Evolutionary conservation across 352 stramenopile species (phyloP).

Genomic region (Globisporangium iwayamae): DNA sequence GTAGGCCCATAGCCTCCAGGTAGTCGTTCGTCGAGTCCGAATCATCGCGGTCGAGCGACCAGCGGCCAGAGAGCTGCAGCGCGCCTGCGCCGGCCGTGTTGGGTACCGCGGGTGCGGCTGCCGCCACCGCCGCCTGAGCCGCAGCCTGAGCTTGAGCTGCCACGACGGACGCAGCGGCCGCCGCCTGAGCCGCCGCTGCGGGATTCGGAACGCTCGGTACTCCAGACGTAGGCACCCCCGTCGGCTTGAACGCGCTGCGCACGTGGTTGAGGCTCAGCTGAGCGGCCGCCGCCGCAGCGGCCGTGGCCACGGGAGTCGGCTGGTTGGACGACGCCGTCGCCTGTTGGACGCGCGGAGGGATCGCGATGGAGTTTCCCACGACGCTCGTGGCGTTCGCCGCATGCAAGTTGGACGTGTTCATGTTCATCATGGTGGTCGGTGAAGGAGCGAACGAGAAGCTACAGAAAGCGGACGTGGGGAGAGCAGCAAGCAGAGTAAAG

Average conservation of each 20-base stretch:
- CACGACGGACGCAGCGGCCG: conserved; percentile 18
- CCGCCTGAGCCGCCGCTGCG: not conserved
- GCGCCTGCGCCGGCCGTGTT: conserved; percentile 75
- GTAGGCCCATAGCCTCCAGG: conserved; percentile 77
- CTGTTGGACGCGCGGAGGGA: conserved; percentile 37
- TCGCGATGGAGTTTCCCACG: conserved; percentile 74
- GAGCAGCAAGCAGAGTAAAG: not conserved
- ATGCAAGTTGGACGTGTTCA: conserved; percentile 69
- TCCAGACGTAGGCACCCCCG: conserved; percentile 21
- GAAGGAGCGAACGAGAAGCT: not conserved
- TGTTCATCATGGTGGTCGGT: conserved; percentile 21
- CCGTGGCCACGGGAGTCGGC: conserved; percentile 26
- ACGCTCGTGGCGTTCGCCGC: conserved; percentile 78
- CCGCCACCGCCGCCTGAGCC: conserved; percentile 18
- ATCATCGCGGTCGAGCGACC: conserved; percentile 81
- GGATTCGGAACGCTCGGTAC: conserved; percentile 23
- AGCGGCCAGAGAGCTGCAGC: conserved; percentile 79
- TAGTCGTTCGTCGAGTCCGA: conserved; percentile 90
- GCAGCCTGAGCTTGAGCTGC: conserved; percentile 9
- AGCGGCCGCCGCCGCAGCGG: conserved; percentile 27
- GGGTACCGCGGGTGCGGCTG: conserved; percentile 31
- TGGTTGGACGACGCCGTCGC: conserved; percentile 16
- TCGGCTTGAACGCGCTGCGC: conserved; percentile 68
- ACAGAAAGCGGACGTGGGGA: not conserved
- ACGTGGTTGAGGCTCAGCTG: conserved; percentile 66